phyloP scores from a whole-genome alignment of 2,329 filamentous ascomycete species.

The Exophiala calicioides region DNA sequence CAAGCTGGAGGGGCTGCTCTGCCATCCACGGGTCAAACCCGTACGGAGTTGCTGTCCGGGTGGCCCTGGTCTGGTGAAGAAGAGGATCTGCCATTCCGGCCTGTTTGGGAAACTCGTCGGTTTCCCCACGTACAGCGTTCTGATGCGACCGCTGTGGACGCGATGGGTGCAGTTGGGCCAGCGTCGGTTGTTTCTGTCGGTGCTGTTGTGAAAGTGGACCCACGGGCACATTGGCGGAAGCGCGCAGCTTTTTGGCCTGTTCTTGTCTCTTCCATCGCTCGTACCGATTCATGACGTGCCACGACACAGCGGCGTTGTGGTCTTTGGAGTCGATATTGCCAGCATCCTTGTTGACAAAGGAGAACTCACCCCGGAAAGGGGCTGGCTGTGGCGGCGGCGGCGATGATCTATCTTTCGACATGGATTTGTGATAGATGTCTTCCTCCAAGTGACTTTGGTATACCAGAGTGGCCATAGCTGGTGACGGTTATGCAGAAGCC shows the following conservation, averaged over 20 bases:
- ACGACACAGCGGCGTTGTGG: conserved; percentile 30
- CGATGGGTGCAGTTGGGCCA: conserved; percentile 4
- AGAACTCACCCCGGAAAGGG: conserved; percentile 30
- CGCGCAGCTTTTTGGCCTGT: conserved; percentile 26
- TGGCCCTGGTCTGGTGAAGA: conserved; percentile 12
- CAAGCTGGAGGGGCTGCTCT: conserved; percentile 24
- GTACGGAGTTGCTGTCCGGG: conserved; percentile 11
- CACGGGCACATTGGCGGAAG: conserved; percentile 26
- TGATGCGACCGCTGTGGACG: conserved; percentile 4
- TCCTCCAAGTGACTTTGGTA: conserved; percentile 12
- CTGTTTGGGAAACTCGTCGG: conserved; percentile 12
- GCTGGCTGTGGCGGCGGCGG: conserved; percentile 21
- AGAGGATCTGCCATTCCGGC: conserved; percentile 10
- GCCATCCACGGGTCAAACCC: conserved; percentile 26
- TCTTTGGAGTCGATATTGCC: conserved; percentile 32
- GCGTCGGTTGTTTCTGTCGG: background rate
- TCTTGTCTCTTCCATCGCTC: conserved; percentile 32
- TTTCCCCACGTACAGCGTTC: conserved; percentile 20
- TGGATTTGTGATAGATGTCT: conserved; percentile 7
- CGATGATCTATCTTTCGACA: conserved; percentile 25
- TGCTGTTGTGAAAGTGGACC: conserved; percentile 20
- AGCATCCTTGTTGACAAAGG: conserved; percentile 33
- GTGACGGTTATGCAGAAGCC: background rate
- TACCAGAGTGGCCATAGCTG: conserved; percentile 19
- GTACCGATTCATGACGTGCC: conserved; percentile 32